Conservation (phyloP, 805 yeast species). For the Zygotorulaspora danielsina region DNA sequence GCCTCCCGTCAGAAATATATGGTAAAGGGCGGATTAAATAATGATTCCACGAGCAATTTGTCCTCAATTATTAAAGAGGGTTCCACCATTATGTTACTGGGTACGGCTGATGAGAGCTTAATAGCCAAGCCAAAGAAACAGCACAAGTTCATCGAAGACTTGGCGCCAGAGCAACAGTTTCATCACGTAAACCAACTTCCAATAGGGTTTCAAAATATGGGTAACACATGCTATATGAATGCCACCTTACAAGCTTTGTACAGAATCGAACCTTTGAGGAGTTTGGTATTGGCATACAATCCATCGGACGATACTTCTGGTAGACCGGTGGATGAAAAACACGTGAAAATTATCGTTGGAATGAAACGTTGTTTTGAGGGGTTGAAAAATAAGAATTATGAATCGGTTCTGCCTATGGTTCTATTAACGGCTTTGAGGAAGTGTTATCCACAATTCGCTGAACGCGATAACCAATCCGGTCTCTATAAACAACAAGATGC, state of each 20-base stretch:
- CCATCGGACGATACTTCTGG: conserved; percentile 41
- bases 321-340: conserved; percentile 32
- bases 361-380: conserved; percentile 43
- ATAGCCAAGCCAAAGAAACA: conserved; percentile 49
- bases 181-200: conserved; percentile 54
- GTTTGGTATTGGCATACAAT: conserved; percentile 53
- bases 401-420: conserved; percentile 61
- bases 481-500: conserved; percentile 94
- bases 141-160: conserved; percentile 65
- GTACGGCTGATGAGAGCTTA: conserved; percentile 73
- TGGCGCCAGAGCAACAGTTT: conserved; percentile 39
- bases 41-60: conserved; percentile 47
- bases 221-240: conserved; percentile 92
- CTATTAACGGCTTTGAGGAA: conserved; percentile 63
- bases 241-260: conserved; percentile 85
- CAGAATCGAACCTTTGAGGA: conserved; percentile 69
- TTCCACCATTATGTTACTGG: conserved; percentile 80
- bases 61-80: conserved; percentile 55
- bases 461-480: conserved; percentile 61
- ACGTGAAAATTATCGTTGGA: conserved; percentile 44
- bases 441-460: conserved; percentile 84
- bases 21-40: conserved; percentile 79
- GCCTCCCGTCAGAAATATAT: conserved; percentile 84
- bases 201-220: conserved; percentile 87
- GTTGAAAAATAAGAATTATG: conserved; percentile 39